Evolutionary conservation across 164 flowering plant genomes (phyloP), one percentile per base, ranked within the genome.

Genomic region (Magnolia changhungtana): DNA sequence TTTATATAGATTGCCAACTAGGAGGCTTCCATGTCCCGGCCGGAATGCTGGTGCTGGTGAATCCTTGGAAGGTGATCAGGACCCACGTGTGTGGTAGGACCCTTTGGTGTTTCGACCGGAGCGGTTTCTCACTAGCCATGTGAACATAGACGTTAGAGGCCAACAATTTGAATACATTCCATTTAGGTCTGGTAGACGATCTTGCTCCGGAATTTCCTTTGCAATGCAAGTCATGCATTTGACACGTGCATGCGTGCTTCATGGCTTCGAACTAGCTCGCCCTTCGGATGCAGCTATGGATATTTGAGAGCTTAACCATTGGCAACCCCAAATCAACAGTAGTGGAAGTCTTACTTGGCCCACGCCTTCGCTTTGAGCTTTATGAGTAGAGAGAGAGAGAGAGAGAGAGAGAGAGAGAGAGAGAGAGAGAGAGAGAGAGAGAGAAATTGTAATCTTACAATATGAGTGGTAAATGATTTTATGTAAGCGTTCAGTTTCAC

Each of bases 101-200:
- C 81, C 84, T 0, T 1, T 9, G 1, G 74, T 75, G 49, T 84
- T 79, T 23, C 67, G 11, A 59, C 86, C 86, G 1, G 84, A 84
- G 74, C 80, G 83, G 20, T 84, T 81, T 51, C 58, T 80, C 31
- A 80, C 76, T 0, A 72, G 68, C 14, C 81, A 84, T 16, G 71
- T 21, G 4, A 70, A 77, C 14, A 31, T 79, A 4, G 86, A 84
- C 61, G 75, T 77, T 20, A 63, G 67, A 14, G 84, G 84, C 2
- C 77, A 81, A 37, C 72, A 84, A 27, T 82, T 79, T 75, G 86
- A 84, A 77, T 52, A 80, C 4, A 69, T 82, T 0, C 92, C 92
- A 1, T 89, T 88, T 73, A 89, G 92, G 0, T 37, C 76, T 4
- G 87, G 90, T 1, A 79, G 90, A 66, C 69, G 90, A 63, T 24